These are phyloP conservation scores for Cryptosporidium parvum DNA, from an alignment of 169 alveolate genomes.

Conservation along the genomic window DNA sequence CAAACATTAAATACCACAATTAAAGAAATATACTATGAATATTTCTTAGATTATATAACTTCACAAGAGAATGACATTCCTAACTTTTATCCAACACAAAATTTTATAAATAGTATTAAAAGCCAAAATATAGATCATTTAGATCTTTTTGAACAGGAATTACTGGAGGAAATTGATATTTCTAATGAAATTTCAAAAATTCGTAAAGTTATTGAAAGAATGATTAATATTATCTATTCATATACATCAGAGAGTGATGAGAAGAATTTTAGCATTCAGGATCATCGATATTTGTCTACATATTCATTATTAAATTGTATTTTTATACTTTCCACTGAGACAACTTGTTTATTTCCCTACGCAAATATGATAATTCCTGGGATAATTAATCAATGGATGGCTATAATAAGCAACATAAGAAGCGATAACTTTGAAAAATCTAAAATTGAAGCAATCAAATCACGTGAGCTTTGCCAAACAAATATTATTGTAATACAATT, in stretches of 20 bases:
- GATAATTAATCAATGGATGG: constrained; percentile 28
- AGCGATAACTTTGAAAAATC: no score
- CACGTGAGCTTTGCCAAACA: constrained; percentile 19
- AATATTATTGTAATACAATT: constrained; percentile 15
- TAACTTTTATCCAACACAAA: neutral
- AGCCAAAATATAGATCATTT: neutral
- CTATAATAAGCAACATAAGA: neutral
- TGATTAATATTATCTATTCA: constrained; percentile 7
- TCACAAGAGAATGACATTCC: neutral
- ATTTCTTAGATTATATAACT: constrained; percentile 1
- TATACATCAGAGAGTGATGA: constrained; percentile 14
- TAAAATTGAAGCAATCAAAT: neutral
- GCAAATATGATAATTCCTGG: constrained; percentile 1
- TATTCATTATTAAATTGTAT: constrained; percentile 35
- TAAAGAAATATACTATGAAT: neutral
- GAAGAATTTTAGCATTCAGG: neutral
- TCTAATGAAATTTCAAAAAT: constrained; percentile 15
- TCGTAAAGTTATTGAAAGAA: neutral
- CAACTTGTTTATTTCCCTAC: constrained; percentile 3
- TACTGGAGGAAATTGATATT: neutral
- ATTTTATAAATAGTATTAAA: neutral
- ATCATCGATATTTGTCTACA: constrained; percentile 20
- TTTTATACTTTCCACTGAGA: constrained; percentile 27
- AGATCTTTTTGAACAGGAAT: neutral
- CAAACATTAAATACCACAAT: neutral